Base-by-base conservation (phyloP, 2,329 filamentous ascomycete species). In the Aspergillus pseudoviridinutans region DNA sequence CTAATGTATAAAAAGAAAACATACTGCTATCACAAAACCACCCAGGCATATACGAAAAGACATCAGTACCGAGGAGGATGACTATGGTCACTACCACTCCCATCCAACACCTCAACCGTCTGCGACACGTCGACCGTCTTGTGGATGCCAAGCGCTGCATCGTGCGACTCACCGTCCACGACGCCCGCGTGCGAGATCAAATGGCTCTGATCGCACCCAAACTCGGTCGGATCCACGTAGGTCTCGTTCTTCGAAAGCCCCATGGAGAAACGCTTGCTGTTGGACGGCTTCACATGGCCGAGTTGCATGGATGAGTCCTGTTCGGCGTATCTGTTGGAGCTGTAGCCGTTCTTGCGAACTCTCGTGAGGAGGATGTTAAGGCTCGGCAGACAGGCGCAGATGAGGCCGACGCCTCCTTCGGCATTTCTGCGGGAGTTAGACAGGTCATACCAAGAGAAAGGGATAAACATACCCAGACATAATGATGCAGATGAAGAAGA, bases 331-430 rank as follows among this genome's bases (percentile, higher is more conserved):
- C 58, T 61, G 47, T 68, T 63, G 3, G 68, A 68, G n/a, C 63
- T 62, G 63, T 69, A 68, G 55, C 56, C 58, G 25, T 66, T 58
- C 53, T 61, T 66, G 54, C 60, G 61, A 41, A 69, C 58, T 47
- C 69, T 63, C 49, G 56, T 55, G 42, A 71, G 51, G 20, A 72
- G 54, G 57, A 71, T 64, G 56, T 71, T 74, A 10, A 74, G 51
- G 1, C 68, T 65, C 1, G 72, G 72, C 4, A 75, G 67, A 62
- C 72, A 75, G 24, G 72, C 71, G 56, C 72, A 75, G 56, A 75
- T 74, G 27, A 75, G 56, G 4, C 71, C 72, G 46, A 75, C 59
- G 50, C 70, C 72, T 32, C 67, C 71, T 61, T 75, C 72, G 44
- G 72, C 72, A 53, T 75, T 74, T 12, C 71, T 74, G 52, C 9